Conservation (phyloP, 441 rosid genomes). For the Theobroma grandiflorum region DNA sequence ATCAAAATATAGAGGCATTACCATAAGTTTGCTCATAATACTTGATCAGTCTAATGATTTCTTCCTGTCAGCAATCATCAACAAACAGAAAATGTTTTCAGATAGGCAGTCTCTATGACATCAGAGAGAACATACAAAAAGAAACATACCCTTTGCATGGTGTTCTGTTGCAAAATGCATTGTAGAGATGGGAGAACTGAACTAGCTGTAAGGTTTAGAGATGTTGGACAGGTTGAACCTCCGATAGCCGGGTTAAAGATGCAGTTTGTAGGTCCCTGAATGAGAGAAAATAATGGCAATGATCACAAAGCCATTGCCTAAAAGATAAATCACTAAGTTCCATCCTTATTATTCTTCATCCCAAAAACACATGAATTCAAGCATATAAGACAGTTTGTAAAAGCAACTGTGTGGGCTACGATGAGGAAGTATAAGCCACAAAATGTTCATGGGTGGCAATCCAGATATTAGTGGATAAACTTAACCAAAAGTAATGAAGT, state of each 20-base stretch:
- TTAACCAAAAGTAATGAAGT: slow-evolving; percentile 1
- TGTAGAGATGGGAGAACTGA: slow-evolving; percentile 81
- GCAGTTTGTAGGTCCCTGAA: slow-evolving; percentile 76
- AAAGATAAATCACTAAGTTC: slow-evolving; percentile 48
- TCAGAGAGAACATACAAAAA: slow-evolving; percentile 13
- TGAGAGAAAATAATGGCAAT: slow-evolving; percentile 43
- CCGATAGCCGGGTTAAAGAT: slow-evolving; percentile 53
- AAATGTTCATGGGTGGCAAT: neutral
- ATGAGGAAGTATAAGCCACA: slow-evolving; percentile 14
- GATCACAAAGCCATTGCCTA: slow-evolving; percentile 55
- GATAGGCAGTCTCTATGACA: neutral
- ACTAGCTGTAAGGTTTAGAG: slow-evolving; percentile 52
- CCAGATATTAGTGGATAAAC: neutral
- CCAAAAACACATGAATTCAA: slow-evolving; percentile 3
- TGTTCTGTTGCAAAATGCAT: slow-evolving; percentile 83
- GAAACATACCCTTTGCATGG: slow-evolving; percentile 71
- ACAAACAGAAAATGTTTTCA: slow-evolving; percentile 16
- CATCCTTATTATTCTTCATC: slow-evolving; percentile 25
- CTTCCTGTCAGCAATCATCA: slow-evolving; percentile 70
- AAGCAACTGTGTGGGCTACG: neutral
- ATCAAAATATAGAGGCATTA: slow-evolving; percentile 40
- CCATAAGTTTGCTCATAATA: slow-evolving; percentile 82
- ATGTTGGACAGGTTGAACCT: slow-evolving; percentile 55
- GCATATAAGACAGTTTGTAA: slow-evolving; percentile 13
- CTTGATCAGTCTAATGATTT: slow-evolving; percentile 83